Percentiles rank a stretch among this genome's conserved stretches.
phyloP scores from a whole-genome alignment of 768 basidiomycete species.

The Mycena vitilis region DNA sequence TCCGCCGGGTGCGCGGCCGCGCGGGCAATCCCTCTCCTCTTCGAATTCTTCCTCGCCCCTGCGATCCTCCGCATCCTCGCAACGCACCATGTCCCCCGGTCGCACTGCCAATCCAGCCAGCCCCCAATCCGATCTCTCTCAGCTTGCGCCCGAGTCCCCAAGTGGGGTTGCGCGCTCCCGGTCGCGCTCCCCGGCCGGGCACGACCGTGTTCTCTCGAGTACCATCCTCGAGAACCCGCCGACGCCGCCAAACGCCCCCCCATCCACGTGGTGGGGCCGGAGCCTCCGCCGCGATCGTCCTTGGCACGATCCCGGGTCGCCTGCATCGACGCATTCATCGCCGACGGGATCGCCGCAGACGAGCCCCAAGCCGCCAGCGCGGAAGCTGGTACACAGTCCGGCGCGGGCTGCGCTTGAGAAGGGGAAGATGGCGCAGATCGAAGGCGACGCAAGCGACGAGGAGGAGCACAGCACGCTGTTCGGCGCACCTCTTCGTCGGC shows the following conservation, averaged over 20 bases:
- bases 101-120: neutral
- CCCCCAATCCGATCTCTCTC: neutral
- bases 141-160: constrained; percentile 25
- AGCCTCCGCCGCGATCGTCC: constrained; percentile 29
- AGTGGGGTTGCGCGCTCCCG: constrained; percentile 13
- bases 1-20: constrained; percentile 25
- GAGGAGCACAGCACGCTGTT: constrained; percentile 26
- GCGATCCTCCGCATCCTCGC: constrained; percentile 25
- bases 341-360: constrained; percentile 9
- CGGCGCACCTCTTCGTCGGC: constrained; percentile 20
- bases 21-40: constrained; percentile 32
- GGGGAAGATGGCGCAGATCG: neutral
- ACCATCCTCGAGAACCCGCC: constrained; percentile 32
- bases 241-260: constrained; percentile 35
- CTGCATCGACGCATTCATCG: constrained; percentile 25
- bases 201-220: constrained; percentile 34
- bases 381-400: constrained; percentile 1
- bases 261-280: constrained; percentile 36
- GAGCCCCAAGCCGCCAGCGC: constrained; percentile 12
- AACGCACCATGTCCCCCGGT: constrained; percentile 9
- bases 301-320: constrained; percentile 30
- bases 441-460: constrained; percentile 17
- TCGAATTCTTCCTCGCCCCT: constrained; percentile 19
- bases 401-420: neutral
- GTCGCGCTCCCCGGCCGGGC: constrained; percentile 15